Evolutionary conservation across 495 filamentous ascomycete genomes (phyloP), one percentile per base, ranked within the genome.

Genomic region (Halenospora varia): DNA sequence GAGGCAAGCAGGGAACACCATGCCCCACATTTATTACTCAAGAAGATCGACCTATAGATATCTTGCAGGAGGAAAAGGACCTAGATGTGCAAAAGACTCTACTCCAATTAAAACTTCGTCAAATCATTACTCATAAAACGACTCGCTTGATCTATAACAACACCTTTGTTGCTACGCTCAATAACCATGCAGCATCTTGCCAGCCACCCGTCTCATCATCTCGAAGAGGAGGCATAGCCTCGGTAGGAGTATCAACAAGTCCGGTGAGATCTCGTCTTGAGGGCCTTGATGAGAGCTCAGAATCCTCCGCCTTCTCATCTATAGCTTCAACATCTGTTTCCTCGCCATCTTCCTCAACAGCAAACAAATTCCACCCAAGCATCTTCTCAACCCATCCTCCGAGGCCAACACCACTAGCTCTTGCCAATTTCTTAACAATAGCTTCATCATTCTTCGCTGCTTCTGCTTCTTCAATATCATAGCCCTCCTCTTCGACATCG

Each of bases 131-230:
- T n/a, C n/a, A n/a, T n/a, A n/a, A n/a, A n/a, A n/a, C n/a, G n/a
- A n/a, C n/a, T n/a, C n/a, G n/a, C n/a, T n/a, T n/a, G n/a, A n/a
- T n/a, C n/a, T 29, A 67, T 10, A 67, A 49, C 24, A 95, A 69
- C 19, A 89, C 83, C 59, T 85, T 88, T 35, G 82, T 86, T 20
- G 89, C 86, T 49, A 92, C 83, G 47, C 82, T 85, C 49, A 96
- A 73, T 57, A 96, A 71, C 92, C 90, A 96, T 23, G 86, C 81
- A 35, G 88, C 91, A 74, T 96, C 92, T 57, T 86, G 80, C 91
- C 89, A 95, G 9, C 81, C 84, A 13, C 85, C 82, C 11, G 75
- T 77, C 50, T 84, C 75, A 25, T 80, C 76, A 48, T 69, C 62
- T 48, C 71, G 72, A 0, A 77, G 77, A 0, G 76, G 73, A 25